Conservation (phyloP, 192 early-diverging fungal genomes). For the Entophlyctis luteolus region DNA sequence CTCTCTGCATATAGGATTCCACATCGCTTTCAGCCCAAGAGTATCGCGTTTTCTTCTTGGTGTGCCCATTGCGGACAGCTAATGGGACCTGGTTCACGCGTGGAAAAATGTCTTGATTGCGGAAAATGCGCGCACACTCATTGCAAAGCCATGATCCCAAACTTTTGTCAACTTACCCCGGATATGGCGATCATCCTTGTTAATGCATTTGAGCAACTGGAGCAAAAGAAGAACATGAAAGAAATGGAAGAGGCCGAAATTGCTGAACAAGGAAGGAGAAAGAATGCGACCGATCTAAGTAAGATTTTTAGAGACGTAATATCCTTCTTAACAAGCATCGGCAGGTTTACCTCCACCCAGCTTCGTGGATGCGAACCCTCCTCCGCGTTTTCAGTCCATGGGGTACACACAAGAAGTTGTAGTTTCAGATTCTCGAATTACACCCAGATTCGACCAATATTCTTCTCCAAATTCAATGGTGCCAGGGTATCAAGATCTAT, state of each 20-base stretch:
- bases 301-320: no score
- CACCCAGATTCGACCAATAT: no score
- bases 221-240: conserved; percentile 32
- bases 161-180: conserved; percentile 44
- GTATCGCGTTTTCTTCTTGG: conserved; percentile 86
- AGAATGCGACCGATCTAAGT: no score
- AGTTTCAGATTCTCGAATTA: no score
- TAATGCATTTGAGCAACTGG: conserved; percentile 42
- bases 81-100: conserved; percentile 37
- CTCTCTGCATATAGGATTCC: conserved; percentile 86
- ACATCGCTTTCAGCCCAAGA: conserved; percentile 82
- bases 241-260: conserved; percentile 49
- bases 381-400: no score
- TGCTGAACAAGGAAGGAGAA: conserved; percentile 1
- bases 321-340: no score
- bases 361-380: no score
- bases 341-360: no score
- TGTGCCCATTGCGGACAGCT: conserved; percentile 93
- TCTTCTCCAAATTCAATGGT: no score
- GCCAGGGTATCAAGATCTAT: no score
- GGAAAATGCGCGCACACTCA: conserved; percentile 35
- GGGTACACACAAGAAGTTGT: no score
- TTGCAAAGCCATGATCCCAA: conserved; percentile 40
- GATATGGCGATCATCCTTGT: conserved; percentile 40
- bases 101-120: conserved; percentile 44